These are phyloP conservation scores for Triticum monococcum DNA, from an alignment of 176 grass and related monocot genomes.

Conservation along the genomic window DNA sequence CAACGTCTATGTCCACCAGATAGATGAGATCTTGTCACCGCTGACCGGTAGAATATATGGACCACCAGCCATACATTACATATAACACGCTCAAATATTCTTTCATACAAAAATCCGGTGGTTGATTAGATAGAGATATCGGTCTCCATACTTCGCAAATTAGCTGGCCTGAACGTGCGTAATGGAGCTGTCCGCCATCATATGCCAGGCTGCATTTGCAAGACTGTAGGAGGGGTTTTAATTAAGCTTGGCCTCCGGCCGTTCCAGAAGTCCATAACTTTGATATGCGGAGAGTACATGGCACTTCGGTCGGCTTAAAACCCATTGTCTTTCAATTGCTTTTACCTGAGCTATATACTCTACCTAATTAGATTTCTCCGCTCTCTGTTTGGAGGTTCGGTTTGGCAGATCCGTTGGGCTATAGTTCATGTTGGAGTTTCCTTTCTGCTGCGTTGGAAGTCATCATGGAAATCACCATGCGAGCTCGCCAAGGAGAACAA, in stretches of 20 bases:
- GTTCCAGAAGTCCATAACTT: not conserved
- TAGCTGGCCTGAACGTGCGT: not conserved
- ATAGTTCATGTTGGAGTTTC: not conserved
- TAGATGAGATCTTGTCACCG: not conserved
- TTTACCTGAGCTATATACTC: not conserved
- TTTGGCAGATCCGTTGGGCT: not conserved
- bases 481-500: not conserved
- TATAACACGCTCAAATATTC: not conserved
- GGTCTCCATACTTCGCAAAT: constrained; percentile 13
- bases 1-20: constrained; percentile 1
- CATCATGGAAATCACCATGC: not conserved
- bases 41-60: not conserved
- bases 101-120: not conserved
- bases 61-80: not conserved
- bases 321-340: not conserved
- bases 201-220: constrained; percentile 3
- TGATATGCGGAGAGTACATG: not conserved
- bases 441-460: not conserved
- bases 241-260: not conserved
- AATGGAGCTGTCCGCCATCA: not conserved
- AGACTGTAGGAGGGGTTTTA: not conserved
- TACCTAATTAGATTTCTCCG: not conserved
- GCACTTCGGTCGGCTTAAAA: not conserved
- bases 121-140: constrained; percentile 16
- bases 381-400: not conserved